Conservation (phyloP, 2,329 filamentous ascomycete species). For the Thyridium curvatum region DNA sequence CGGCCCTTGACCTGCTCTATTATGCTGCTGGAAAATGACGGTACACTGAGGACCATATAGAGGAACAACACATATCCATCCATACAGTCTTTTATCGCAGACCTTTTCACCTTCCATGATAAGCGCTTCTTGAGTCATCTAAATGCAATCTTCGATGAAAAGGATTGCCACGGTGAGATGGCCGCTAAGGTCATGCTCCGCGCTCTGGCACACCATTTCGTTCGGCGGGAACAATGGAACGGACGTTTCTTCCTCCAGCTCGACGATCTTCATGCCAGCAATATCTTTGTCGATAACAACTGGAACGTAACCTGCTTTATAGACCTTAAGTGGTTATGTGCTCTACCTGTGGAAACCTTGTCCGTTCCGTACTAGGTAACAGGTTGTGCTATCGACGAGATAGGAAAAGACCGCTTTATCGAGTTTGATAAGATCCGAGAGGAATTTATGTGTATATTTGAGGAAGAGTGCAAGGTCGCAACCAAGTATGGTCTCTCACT, state of each 20-base stretch:
- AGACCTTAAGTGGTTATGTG: conserved; percentile 22
- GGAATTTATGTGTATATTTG: conserved; percentile 9
- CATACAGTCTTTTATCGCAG: conserved; percentile 17
- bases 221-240: conserved; percentile 8
- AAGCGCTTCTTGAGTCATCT: conserved; percentile 15
- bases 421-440: conserved; percentile 6
- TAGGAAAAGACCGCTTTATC: conserved; percentile 1
- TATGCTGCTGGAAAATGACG: conserved; percentile 24
- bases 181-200: conserved; percentile 14
- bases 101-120: conserved; percentile 18
- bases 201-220: conserved; percentile 15
- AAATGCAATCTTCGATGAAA: conserved; percentile 11
- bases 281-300: conserved; percentile 23
- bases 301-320: conserved; percentile 22
- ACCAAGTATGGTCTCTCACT: conserved; percentile 8
- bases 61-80: conserved; percentile 20
- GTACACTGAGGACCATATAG: conserved; percentile 19
- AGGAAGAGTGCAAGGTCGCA: conserved; percentile 5
- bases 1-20: conserved; percentile 12
- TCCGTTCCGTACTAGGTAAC: conserved; percentile 22
- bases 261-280: conserved; percentile 19
- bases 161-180: conserved; percentile 20
- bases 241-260: conserved; percentile 17
- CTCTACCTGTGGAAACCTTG: conserved; percentile 19
- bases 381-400: conserved; percentile 7